These are phyloP conservation scores for Agrostemma githago DNA, from an alignment of 148 eudicot genomes.

Conservation along the genomic window DNA sequence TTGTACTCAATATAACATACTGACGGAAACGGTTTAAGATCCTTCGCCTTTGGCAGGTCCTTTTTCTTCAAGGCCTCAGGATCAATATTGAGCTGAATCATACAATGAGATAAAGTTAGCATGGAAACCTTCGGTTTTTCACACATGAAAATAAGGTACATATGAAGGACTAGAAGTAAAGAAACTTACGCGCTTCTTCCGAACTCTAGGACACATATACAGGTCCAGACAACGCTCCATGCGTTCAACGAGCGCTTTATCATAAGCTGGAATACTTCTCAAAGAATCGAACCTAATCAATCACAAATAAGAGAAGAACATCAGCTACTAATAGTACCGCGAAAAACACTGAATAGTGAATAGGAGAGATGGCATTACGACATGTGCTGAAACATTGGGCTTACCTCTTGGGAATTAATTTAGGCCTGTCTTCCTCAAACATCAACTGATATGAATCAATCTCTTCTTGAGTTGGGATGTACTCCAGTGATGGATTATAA, in stretches of 20 bases:
- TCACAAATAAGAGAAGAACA: conserved; percentile 1
- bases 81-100: conserved; percentile 71
- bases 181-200: conserved; percentile 75
- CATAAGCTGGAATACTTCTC: conserved; percentile 88
- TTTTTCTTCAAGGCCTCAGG: conserved; percentile 91
- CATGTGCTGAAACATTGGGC: neutral
- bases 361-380: neutral
- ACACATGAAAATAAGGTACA: neutral
- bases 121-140: neutral
- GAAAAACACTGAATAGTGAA: neutral
- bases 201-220: conserved; percentile 84
- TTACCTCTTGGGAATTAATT: conserved; percentile 80
- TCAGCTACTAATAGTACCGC: conserved; percentile 9
- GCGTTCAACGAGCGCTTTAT: conserved; percentile 56
- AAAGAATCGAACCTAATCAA: conserved; percentile 59
- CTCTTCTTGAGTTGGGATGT: conserved; percentile 92
- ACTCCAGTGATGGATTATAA: conserved; percentile 82
- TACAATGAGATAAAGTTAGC: neutral
- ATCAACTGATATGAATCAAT: conserved; percentile 68
- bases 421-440: conserved; percentile 95
- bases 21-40: conserved; percentile 82
- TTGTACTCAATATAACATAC: conserved; percentile 79
- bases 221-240: conserved; percentile 89
- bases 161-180: neutral
- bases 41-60: conserved; percentile 65